Evolutionary conservation across 352 stramenopile species (phyloP).

Genomic region (Phytopythium boreale): DNA sequence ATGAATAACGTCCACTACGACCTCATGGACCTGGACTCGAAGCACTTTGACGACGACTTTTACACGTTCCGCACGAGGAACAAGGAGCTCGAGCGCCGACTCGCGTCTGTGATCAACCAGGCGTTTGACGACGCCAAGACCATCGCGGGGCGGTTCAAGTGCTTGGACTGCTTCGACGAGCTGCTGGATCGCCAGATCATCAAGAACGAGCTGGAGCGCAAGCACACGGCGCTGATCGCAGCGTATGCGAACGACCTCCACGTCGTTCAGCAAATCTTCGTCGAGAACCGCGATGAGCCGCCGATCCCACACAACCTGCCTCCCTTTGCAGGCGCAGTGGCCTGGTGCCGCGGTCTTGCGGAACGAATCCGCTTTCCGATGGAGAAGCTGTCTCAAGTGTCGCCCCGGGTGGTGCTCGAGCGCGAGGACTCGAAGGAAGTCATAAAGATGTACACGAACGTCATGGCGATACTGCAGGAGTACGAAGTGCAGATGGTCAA

Average conservation of each 20-base stretch:
- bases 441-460: constrained; percentile 88
- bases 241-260: constrained; percentile 82
- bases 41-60: constrained; percentile 91
- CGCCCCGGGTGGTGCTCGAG: constrained; percentile 76
- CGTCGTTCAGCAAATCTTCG: constrained; percentile 87
- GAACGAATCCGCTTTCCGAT: constrained; percentile 90
- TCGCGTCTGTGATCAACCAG: constrained; percentile 89
- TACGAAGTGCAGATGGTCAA: constrained; percentile 83
- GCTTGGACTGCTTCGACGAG: constrained; percentile 91
- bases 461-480: constrained; percentile 81
- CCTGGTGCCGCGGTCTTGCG: constrained; percentile 84
- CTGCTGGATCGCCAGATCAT: constrained; percentile 82
- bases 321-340: constrained; percentile 88
- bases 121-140: constrained; percentile 92
- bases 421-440: constrained; percentile 88
- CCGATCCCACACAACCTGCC: constrained; percentile 88
- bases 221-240: constrained; percentile 76
- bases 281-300: constrained; percentile 83
- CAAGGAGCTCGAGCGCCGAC: constrained; percentile 84
- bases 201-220: constrained; percentile 88
- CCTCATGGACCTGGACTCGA: constrained; percentile 87
- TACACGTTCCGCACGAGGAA: constrained; percentile 88
- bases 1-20: constrained; percentile 88
- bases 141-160: constrained; percentile 84
- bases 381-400: constrained; percentile 82